Percentiles rank a stretch among this genome's conserved stretches.
Evolutionary conservation across 1,284 basidiomycete genomes (phyloP).

Genomic region (Puccinia hordei): DNA sequence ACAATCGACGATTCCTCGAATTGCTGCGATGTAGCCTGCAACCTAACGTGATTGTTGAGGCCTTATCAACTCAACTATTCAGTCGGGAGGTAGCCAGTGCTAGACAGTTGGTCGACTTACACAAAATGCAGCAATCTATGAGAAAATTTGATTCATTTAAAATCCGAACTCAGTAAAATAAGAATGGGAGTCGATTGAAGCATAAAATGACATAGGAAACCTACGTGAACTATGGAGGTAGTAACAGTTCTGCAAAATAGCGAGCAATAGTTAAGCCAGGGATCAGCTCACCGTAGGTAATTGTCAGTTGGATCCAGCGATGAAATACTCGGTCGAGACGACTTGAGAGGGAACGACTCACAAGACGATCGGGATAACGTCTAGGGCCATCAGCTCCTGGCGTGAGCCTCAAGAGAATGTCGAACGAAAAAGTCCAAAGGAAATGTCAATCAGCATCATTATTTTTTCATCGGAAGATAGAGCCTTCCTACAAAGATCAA

Average conservation of each 20-base stretch:
- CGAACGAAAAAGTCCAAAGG: conserved; percentile 15
- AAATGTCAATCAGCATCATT: not conserved
- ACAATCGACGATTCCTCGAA: conserved; percentile 17
- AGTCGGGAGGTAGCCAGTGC: not conserved
- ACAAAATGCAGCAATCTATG: conserved; percentile 37
- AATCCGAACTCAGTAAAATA: not conserved
- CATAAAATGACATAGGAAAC: not conserved
- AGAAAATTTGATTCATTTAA: not conserved
- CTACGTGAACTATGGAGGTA: conserved; percentile 11
- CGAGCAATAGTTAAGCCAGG: too few species aligned
- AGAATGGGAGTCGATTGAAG: not conserved
- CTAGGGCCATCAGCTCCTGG: conserved; percentile 25
- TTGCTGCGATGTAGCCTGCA: conserved; percentile 36
- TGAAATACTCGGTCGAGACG: not conserved
- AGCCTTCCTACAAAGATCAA: conserved; percentile 13
- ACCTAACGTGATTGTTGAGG: not conserved
- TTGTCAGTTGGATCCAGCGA: not conserved
- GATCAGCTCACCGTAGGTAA: not conserved
- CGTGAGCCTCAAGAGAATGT: not conserved
- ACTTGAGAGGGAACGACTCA: not conserved
- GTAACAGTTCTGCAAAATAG: not conserved
- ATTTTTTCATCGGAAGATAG: not conserved
- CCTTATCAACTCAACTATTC: not conserved
- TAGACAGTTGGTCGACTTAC: not conserved
- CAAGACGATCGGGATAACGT: conserved; percentile 19